Evolutionary conservation across 2,329 filamentous ascomycete species (phyloP).

Genomic region (Aspergillus brasiliensis): DNA sequence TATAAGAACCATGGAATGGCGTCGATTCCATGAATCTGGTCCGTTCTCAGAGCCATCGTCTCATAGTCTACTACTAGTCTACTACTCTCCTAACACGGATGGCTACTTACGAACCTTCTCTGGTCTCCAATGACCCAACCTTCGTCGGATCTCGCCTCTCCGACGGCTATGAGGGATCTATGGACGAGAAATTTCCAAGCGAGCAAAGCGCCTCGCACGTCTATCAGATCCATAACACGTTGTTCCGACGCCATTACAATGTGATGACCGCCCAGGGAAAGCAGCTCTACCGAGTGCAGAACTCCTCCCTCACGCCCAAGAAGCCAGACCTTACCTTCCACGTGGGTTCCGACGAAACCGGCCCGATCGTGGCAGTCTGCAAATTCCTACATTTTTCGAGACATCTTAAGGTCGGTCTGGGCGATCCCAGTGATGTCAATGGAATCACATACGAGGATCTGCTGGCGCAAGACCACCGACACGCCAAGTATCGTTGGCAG

Average conservation of each 20-base stretch:
- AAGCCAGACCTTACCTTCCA: constrained; percentile 41
- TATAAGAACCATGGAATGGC: not conserved
- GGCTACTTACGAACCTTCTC: not conserved
- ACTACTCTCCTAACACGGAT: not conserved
- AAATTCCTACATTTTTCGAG: constrained; percentile 39
- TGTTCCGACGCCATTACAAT: constrained; percentile 27
- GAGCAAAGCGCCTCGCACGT: constrained; percentile 8
- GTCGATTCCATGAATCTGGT: not conserved
- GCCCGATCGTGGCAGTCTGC: constrained; percentile 31
- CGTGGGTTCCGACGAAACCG: constrained; percentile 26
- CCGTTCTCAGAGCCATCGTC: not conserved
- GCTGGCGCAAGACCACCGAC: constrained; percentile 25
- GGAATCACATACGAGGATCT: constrained; percentile 35
- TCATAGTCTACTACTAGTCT: not conserved
- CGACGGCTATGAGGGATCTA: not conserved
- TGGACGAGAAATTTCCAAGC: not conserved
- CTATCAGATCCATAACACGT: constrained; percentile 29
- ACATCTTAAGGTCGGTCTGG: constrained; percentile 35
- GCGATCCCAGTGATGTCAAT: constrained; percentile 28
- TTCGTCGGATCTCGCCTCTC: not conserved
- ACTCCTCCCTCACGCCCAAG: constrained; percentile 30
- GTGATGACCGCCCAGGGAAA: constrained; percentile 22
- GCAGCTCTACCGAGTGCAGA: constrained; percentile 30
- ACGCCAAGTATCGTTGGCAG: constrained; percentile 33
- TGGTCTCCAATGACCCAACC: not conserved